Evolutionary conservation across 306 rosid species (phyloP), one percentile per base, ranked within the genome.

Genomic region (Lithocarpus polystachyus): DNA sequence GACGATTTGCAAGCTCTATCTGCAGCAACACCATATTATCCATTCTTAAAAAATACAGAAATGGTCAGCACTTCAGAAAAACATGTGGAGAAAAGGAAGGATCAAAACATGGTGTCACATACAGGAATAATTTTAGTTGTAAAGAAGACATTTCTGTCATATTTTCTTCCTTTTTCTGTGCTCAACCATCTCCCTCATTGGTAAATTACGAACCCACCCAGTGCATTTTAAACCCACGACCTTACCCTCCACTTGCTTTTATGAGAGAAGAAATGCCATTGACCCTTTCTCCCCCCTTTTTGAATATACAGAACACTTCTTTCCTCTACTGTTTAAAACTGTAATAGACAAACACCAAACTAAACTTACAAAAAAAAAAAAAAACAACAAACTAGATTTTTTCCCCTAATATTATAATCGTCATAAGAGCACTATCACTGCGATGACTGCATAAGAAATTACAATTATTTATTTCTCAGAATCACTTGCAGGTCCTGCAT

Each of bases 1-100:
- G 81, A 73, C 83, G 89, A 85, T 86, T 80, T 10, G 99, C 99
- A 80, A 93, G 96, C 82, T 90, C 94, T 48, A 91, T 89, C 99
- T 95, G 87, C 84, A 84, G 20, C 85, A 86, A 43, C 56, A 64
- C 20, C 61, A 72, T 69, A 67, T 23, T 23, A 65, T 26, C 70
- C 54, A 61, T 22, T 72, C 23, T 17, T 20, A 67, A 77, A 13
- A 22, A n/a, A 48, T 12, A 48, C 0, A 48, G 53, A 48, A 11
- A 48, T 48, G 53, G 53, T 48, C 15, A 11, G 15, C 53, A 48
- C 53, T 48, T 48, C 17, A 48, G 53, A 11, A 48, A 0, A 2
- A 48, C 13, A 48, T 3, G 15, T 0, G 17, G 4, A 3, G 17
- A 3, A 7, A 37, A 48, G 53, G 53, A 10, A 48, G 17, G 13